These are phyloP conservation scores for Chaetomium globosum DNA, from an alignment of 2,329 filamentous ascomycete species.

Conservation along the genomic window DNA sequence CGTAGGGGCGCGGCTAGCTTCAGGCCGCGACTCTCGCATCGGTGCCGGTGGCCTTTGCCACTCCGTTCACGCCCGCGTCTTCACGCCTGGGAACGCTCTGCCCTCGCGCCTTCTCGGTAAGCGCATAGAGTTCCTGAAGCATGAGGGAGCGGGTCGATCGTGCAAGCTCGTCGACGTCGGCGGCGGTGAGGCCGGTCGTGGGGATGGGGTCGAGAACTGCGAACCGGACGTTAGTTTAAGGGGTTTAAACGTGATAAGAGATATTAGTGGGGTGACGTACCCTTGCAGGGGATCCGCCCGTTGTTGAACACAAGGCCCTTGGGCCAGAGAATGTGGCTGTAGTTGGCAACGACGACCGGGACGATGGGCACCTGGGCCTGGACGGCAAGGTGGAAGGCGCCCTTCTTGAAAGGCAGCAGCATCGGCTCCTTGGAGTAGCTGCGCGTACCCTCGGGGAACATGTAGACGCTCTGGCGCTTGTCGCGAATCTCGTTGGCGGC, in stretches of 20 bases:
- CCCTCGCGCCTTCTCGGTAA: conserved; percentile 57
- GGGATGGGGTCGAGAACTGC: conserved; percentile 78
- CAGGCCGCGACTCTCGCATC: conserved; percentile 37
- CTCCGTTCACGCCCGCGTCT: conserved; percentile 37
- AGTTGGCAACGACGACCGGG: conserved; percentile 79
- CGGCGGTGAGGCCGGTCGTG: conserved; percentile 70
- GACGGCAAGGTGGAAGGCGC: conserved; percentile 92
- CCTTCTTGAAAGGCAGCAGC: conserved; percentile 97
- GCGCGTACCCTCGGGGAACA: conserved; percentile 90
- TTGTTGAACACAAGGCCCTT: conserved; percentile 66
- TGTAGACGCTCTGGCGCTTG: conserved; percentile 75
- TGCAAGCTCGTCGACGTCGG: conserved; percentile 76
- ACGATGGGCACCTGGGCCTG: conserved; percentile 93
- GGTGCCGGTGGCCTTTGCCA: conserved; percentile 41
- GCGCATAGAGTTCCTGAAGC: conserved; percentile 64
- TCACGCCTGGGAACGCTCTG: conserved; percentile 39
- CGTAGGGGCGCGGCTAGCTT: background rate
- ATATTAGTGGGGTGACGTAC: conserved; percentile 47
- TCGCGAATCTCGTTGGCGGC: conserved; percentile 78
- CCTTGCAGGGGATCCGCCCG: conserved; percentile 74
- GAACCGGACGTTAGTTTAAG: conserved; percentile 14
- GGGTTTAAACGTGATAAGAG: background rate
- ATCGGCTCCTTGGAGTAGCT: conserved; percentile 82
- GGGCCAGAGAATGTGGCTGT: conserved; percentile 70
- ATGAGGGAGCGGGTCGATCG: conserved; percentile 71